Evolutionary conservation across 495 filamentous ascomycete genomes (phyloP).

Genomic region (Niebla homalea): DNA sequence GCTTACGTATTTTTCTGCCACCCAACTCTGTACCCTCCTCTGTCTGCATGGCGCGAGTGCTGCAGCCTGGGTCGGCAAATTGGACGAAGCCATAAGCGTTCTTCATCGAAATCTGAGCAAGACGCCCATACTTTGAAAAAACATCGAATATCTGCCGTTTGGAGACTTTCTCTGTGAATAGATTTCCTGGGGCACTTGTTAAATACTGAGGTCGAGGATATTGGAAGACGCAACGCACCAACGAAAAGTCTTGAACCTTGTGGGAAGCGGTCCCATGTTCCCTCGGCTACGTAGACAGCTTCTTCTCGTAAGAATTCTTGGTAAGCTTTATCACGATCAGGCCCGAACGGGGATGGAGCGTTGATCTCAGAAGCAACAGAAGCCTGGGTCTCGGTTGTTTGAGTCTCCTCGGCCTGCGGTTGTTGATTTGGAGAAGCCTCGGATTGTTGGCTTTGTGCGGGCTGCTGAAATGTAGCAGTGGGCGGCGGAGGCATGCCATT

Average conservation of each 20-base stretch:
- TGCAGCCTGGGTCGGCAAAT: slow-evolving; percentile 65
- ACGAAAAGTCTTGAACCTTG: slow-evolving; percentile 78
- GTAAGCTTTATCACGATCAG: slow-evolving; percentile 58
- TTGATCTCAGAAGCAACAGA: slow-evolving; percentile 16
- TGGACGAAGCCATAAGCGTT: slow-evolving; percentile 96
- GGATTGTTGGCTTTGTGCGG: neutral
- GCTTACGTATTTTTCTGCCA: slow-evolving; percentile 87
- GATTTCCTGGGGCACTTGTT: slow-evolving; percentile 52
- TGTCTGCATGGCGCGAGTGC: slow-evolving; percentile 53
- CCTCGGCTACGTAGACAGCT: slow-evolving; percentile 68
- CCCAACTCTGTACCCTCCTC: slow-evolving; percentile 69
- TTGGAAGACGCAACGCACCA: slow-evolving; percentile 42
- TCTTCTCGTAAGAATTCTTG: slow-evolving; percentile 74
- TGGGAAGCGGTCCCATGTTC: slow-evolving; percentile 89
- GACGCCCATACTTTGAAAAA: slow-evolving; percentile 71
- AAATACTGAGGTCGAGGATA: slow-evolving; percentile 1
- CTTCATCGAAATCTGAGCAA: slow-evolving; percentile 94
- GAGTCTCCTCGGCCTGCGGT: slow-evolving; percentile 9
- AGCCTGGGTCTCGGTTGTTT: slow-evolving; percentile 10
- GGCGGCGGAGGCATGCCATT: slow-evolving; percentile 48
- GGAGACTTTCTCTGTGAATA: slow-evolving; percentile 83
- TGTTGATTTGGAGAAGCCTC: slow-evolving; percentile 23
- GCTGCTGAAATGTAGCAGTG: slow-evolving; percentile 40
- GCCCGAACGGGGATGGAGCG: slow-evolving; percentile 41
- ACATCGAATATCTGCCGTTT: slow-evolving; percentile 87